Evolutionary conservation across 345 rosid species (phyloP), one percentile per base, ranked within the genome.

Genomic region (Rhodamnia argentea): DNA sequence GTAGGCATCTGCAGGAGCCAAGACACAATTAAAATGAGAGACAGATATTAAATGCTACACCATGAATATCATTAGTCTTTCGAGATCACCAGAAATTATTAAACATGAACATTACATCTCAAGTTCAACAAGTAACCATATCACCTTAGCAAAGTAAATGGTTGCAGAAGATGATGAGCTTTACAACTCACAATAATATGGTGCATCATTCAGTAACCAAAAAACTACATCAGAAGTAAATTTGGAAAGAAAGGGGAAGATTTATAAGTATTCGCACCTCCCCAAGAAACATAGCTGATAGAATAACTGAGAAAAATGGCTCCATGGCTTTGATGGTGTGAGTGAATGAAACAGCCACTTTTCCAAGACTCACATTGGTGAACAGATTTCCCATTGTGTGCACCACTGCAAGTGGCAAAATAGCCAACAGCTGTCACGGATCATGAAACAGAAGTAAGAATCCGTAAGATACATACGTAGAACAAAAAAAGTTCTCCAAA

Each of bases 291-390:
- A 92, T 90, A 3, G 92, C 91, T n/a, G 94, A 92, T 51, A 92
- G 90, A 83, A 92, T 8, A 83, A 92, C 94, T 1, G 94, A 89
- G 92, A 92, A 92, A 88, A 92, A 91, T 6, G 94, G 94, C 57
- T 92, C 92, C 92, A 88, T 91, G 50, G 94, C 94, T 88, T 92
- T 92, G 88, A 89, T 90, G 4, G 94, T 92, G 86, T 92, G 94
- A 78, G 94, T 92, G 76, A 92, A 92, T 6, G 94, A 92, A 87
- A 92, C 92, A n/a, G 92, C 88, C 84, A 92, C 94, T 88, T 91
- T 92, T 20, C 93, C 93, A 14, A 90, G 93, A 84, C 93, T 90
- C 92, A 90, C 90, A 64, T 90, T 92, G 62, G 93, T 92, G 87
- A 92, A 92, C 52, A 92, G 89, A 53, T 92, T 92, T 29, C 92